Base-by-base conservation (phyloP, 495 filamentous ascomycete species). In the Polyplosphaeria fusca region DNA sequence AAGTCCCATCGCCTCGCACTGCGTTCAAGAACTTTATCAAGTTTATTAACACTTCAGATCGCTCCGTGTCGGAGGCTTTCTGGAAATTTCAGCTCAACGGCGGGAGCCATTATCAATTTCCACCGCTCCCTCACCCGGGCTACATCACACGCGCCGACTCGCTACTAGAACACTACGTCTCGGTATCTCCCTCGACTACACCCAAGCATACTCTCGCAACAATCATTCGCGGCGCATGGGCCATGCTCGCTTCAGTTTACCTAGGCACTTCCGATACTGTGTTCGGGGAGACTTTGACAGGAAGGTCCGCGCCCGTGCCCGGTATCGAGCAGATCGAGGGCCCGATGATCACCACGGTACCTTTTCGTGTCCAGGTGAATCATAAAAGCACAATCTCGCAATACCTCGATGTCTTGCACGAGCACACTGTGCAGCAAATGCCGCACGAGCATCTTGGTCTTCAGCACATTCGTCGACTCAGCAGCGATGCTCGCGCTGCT, bases 221-320 rank as follows among this genome's bases (percentile, higher is more conserved):
- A 0, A 57, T 83, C 5, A 80, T 87, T 19, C 79, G 83, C 2
- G 82, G 74, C 13, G 81, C 82, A 11, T 87, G 83, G 84, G 81
- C 79, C 0, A 67, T 84, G 0, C 71, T 83, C 5, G 41, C 53
- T 1, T 35, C 42, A 4, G 19, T 63, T 0, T 63, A 63, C 23
- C 20, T 48, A 32, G 30, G 47, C 1, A 13, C 35, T 20, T 9
- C 40, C 20, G 84, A 87, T 61, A 71, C 71, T 32, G 27, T 68
- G 26, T 66, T 68, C 42, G 63, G 62, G 12, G 63, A 62, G 35
- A 65, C 62, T 14, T 40, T 65, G 14, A 62, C 65, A 4, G 65
- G 65, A 23, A 58, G 65, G 1, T 56, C 54, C 18, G 51, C 42
- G 7, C 30, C 65, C 1, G 47, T 66, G 1, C 14, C 42, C 7